These are phyloP conservation scores for Phytophthora pini DNA, from an alignment of 352 stramenopile species.

Conservation along the genomic window DNA sequence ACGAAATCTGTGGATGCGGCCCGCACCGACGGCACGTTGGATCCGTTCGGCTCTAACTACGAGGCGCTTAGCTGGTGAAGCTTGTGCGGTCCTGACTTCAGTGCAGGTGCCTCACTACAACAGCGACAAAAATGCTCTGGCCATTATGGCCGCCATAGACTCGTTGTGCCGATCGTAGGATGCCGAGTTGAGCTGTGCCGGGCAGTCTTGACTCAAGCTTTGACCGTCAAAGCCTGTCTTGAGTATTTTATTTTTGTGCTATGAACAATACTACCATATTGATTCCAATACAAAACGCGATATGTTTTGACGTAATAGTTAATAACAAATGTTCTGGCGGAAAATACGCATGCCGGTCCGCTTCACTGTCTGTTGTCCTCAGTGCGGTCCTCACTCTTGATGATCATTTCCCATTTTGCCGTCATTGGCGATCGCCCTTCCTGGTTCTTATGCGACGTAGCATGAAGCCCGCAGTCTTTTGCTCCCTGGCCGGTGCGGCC, in stretches of 20 bases:
- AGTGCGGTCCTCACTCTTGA: background rate
- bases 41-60: no score
- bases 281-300: background rate
- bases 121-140: constrained; percentile 2
- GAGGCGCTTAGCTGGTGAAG: no score
- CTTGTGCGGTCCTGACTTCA: no score
- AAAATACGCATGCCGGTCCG: background rate
- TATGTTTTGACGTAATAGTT: background rate
- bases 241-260: no score
- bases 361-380: background rate
- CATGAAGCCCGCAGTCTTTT: constrained; percentile 43
- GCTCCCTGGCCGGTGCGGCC: constrained; percentile 29
- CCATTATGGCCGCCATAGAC: background rate
- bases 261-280: no score
- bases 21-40: background rate
- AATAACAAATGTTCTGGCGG: background rate
- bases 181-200: constrained; percentile 9
- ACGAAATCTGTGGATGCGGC: constrained; percentile 1
- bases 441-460: constrained; percentile 5
- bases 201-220: background rate
- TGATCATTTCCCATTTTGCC: constrained; percentile 18
- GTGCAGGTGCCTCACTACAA: no score
- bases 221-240: no score
- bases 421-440: constrained; percentile 2
- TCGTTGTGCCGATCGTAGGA: background rate